Evolutionary conservation across 2,329 filamentous ascomycete genomes (phyloP), one percentile per base, ranked within the genome.

Genomic region (Fusarium decemcellulare): DNA sequence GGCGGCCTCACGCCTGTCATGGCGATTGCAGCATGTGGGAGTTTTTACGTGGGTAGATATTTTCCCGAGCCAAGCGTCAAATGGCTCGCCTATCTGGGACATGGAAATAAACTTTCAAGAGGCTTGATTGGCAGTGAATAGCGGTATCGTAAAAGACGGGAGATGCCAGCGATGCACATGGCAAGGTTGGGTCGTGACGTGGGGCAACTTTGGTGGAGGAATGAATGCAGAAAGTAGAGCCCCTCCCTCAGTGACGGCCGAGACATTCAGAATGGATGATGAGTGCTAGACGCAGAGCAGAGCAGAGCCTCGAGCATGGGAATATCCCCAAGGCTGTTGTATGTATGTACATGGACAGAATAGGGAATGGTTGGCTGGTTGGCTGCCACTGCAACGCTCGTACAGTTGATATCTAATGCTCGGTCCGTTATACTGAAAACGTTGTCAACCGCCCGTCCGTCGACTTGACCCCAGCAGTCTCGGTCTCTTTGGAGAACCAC

Each of bases 161-260:
- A 42, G 30, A 54, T 43, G 37, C 39, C 23, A 29, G 12, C 39
- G 23, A 43, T n/a, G 10, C 37, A 12, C 14, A 42, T 18, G 51
- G 40, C 51, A 16, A 47, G 16, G 30, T 46, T 56, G 53, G 40
- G 53, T 16, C 34, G 23, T 39, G 42, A 47, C 53, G 53, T 47
- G 42, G 53, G 53, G 32, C 42, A 36, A 23, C 23, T 23, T 23
- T 23, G 23, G 23, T 23, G 23, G 23, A 23, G 23, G 23, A 23
- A 42, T 54, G 23, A 23, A 42, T 54, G 39, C 51, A 46, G 53
- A 42, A 57, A 39, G 48, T 57, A 57, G n/a, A 50, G 40, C 34
- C 32, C 47, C 16, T 23, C 23, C 23, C 23, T 18, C 46, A 34
- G 32, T 32, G 43, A 48, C 37, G n/a, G 16, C 43, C 37, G n/a